Percentiles rank a stretch among this genome's conserved stretches.
Evolutionary conservation across 2,329 filamentous ascomycete genomes (phyloP).

Genomic region (Fusarium palustre): DNA sequence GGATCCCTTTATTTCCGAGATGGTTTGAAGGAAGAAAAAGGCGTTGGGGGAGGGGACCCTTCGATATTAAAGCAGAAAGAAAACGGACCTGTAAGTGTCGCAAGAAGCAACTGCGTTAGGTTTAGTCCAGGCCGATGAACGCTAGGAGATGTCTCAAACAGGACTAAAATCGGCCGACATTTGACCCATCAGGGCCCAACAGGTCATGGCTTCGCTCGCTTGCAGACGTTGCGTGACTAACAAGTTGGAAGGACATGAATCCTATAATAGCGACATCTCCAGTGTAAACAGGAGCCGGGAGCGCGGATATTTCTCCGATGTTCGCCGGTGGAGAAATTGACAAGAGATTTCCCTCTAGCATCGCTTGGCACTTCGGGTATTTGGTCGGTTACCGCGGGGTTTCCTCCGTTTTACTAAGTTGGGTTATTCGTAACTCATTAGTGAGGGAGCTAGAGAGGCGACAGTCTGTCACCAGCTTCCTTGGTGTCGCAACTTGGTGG

Average conservation of each 20-base stretch:
- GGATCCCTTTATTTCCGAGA: neutral
- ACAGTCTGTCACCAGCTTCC: neutral
- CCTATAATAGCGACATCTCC: neutral
- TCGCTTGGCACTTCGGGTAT: neutral
- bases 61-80: neutral
- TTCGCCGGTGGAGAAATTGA: neutral
- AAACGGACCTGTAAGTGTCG: neutral
- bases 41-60: neutral
- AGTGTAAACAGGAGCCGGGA: neutral
- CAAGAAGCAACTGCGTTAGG: neutral
- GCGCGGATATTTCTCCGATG: neutral
- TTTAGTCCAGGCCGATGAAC: neutral
- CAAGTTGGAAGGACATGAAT: neutral
- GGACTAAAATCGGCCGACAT: neutral
- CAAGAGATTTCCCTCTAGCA: neutral
- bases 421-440: neutral
- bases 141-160: neutral
- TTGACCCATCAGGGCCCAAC: neutral
- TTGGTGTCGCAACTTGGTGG: neutral
- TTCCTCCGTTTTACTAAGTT: neutral
- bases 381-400: neutral
- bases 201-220: constrained; percentile 2
- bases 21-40: neutral
- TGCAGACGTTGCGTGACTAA: constrained; percentile 1
- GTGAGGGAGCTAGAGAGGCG: neutral